Conservation (phyloP, 2,329 filamentous ascomycete genomes). For the Cordyceps sp. region DNA sequence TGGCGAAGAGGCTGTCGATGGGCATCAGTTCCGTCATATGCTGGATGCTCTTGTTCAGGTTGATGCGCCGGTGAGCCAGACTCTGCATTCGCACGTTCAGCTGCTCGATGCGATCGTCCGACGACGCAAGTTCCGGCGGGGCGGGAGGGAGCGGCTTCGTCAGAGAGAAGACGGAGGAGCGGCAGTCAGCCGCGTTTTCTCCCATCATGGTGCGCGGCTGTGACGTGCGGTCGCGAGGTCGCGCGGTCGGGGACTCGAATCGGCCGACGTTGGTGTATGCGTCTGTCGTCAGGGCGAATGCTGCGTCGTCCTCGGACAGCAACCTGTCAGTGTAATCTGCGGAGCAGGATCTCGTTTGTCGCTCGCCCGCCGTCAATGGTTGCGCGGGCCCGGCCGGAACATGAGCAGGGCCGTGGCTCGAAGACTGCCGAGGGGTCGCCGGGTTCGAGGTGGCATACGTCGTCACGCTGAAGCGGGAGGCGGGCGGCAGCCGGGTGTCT, state of each 20-base stretch:
- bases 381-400: constrained; percentile 9
- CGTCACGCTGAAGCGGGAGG: constrained; percentile 47
- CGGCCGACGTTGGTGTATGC: no score
- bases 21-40: constrained; percentile 70
- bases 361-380: not conserved
- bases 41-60: constrained; percentile 54
- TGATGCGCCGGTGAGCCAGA: constrained; percentile 49
- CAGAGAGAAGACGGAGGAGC: constrained; percentile 18
- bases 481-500: constrained; percentile 29
- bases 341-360: not conserved
- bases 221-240: no score
- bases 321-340: no score
- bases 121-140: constrained; percentile 38
- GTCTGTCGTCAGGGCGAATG: no score
- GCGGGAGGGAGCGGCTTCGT: constrained; percentile 45
- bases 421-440: constrained; percentile 10
- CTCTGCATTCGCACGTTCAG: constrained; percentile 50
- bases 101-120: constrained; percentile 46
- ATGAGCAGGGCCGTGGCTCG: constrained; percentile 10
- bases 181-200: constrained; percentile 5
- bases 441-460: constrained; percentile 37
- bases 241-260: no score
- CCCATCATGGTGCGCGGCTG: constrained; percentile 2
- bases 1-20: constrained; percentile 49
- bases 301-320: no score